These are phyloP conservation scores for Penicillium glabrum DNA, from an alignment of 2,329 filamentous ascomycete species.

Conservation along the genomic window DNA sequence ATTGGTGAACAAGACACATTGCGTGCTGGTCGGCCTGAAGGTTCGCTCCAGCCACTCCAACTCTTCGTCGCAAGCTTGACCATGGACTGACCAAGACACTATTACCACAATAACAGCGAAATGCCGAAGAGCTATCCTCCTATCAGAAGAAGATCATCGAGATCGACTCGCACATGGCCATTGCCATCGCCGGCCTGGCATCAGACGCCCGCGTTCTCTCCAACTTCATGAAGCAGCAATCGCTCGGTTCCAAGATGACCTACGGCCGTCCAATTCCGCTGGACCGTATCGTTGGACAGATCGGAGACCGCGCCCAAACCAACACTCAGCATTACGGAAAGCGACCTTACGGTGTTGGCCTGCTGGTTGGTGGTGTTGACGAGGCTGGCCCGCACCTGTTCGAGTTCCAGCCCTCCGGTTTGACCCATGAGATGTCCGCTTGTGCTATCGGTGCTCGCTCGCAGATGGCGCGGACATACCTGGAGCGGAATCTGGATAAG, in stretches of 20 bases:
- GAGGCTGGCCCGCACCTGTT: constrained; percentile 93
- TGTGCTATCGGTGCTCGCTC: constrained; percentile 94
- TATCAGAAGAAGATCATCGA: constrained; percentile 99
- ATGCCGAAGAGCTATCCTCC: constrained; percentile 97
- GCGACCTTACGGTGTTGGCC: constrained; percentile 90
- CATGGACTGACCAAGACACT: constrained; percentile 10
- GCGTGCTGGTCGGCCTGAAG: constrained; percentile 94
- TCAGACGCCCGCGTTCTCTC: constrained; percentile 98
- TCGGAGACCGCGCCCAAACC: constrained; percentile 93
- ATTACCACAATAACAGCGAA: constrained; percentile 62
- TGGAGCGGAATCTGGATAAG: constrained; percentile 85
- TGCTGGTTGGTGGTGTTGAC: constrained; percentile 91
- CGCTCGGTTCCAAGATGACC: constrained; percentile 89
- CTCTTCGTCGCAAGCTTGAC: background rate
- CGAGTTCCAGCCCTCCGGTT: constrained; percentile 94
- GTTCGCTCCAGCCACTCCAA: constrained; percentile 48
- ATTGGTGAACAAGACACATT: constrained; percentile 96
- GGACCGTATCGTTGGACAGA: constrained; percentile 83
- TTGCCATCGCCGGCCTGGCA: constrained; percentile 93
- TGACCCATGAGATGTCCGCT: constrained; percentile 96
- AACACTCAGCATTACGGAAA: constrained; percentile 98
- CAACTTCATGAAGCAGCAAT: constrained; percentile 99
- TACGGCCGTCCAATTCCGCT: constrained; percentile 93
- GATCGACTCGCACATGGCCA: constrained; percentile 91
- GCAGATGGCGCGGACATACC: constrained; percentile 96